Base-by-base conservation (phyloP, 257 asterid species). In the Lycium barbarum region DNA sequence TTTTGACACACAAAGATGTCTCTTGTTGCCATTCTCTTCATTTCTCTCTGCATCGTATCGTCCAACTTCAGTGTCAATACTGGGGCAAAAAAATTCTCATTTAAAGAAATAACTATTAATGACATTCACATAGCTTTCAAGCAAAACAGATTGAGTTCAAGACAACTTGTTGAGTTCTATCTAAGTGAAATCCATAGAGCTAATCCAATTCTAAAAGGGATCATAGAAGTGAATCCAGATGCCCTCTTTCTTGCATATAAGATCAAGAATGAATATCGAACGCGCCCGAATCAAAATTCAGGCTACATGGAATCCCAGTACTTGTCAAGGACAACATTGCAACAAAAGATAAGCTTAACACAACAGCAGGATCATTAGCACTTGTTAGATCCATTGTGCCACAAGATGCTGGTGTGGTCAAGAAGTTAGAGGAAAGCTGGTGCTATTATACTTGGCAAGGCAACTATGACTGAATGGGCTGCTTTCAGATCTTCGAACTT, bases 391-490 rank as follows among this genome's bases (percentile, higher is more conserved):
- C 95, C 0, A 81, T 88, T 3, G 90, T 91, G 26, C 90, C 92
- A 2, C 83, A 79, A 14, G 93, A 92, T 59, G 91, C 93, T 0
- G 91, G 90, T 2, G 89, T 92, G 74, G 95, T 86, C 84, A 82
- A 8, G 83, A 89, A 85, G 87, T 85, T 92, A n/a, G 78, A 85
- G 90, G 59, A 88, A 74, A 51, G 86, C 88, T 0, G 93, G 93
- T 15, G 92, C 91, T 1, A 86, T 92, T 49, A 70, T 91, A 63
- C 80, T 92, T 33, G 95, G 95, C 65, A 92, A 92, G 81, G 92
- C 93, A 0, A 90, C 92, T 70, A n/a, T 91, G 87, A 90, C 88
- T 1, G 95, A 89, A 62, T 90, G 93, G 95, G 87, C 93, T 40
- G n/a, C n/a, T n/a, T n/a, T n/a, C n/a, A n/a, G n/a, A n/a, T n/a